phyloP scores from a whole-genome alignment of 352 stramenopile genomes.

The Peronospora tabacina region DNA sequence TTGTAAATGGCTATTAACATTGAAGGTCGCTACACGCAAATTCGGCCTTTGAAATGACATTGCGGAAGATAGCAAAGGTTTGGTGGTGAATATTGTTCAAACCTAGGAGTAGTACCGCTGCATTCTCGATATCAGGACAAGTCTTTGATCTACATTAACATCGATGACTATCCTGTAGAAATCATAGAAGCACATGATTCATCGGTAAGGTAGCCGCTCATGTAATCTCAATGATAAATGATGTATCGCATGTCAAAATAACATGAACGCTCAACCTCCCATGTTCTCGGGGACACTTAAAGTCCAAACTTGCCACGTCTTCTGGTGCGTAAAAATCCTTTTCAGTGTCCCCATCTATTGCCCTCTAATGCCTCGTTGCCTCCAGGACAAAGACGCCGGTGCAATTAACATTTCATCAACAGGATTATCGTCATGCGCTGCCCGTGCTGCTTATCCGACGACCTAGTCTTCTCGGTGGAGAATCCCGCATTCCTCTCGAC shows the following conservation, averaged over 20 bases:
- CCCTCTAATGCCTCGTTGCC: slow-evolving; percentile 1
- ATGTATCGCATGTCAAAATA: neutral
- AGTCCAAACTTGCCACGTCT: slow-evolving; percentile 17
- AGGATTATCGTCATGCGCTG: slow-evolving; percentile 26
- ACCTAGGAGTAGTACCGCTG: neutral
- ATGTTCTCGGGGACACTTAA: slow-evolving; percentile 29
- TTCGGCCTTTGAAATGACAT: slow-evolving; percentile 9
- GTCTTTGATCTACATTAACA: slow-evolving; percentile 9
- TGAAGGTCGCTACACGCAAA: neutral
- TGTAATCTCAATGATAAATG: neutral
- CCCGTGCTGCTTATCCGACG: slow-evolving; percentile 27
- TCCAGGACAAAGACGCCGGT: slow-evolving; percentile 25
- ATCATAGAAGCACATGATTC: slow-evolving; percentile 22
- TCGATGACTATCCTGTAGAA: slow-evolving; percentile 8
- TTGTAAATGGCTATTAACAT: neutral
- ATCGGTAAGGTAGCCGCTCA: neutral
- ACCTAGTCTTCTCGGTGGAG: slow-evolving; percentile 14
- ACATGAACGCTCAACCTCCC: slow-evolving; percentile 20
- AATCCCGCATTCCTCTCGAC: slow-evolving; percentile 27
- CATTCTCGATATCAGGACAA: slow-evolving; percentile 19
- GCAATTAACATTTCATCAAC: slow-evolving; percentile 22
- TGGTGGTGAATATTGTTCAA: neutral
- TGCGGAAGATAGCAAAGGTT: neutral
- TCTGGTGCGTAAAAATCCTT: slow-evolving; percentile 21
- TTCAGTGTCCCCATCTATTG: neutral